A percentile compares a stretch with the other conserved stretches of the same genome.
These are phyloP conservation scores for Globisporangium barbulae DNA, from an alignment of 352 stramenopile genomes.

Conservation along the genomic window DNA sequence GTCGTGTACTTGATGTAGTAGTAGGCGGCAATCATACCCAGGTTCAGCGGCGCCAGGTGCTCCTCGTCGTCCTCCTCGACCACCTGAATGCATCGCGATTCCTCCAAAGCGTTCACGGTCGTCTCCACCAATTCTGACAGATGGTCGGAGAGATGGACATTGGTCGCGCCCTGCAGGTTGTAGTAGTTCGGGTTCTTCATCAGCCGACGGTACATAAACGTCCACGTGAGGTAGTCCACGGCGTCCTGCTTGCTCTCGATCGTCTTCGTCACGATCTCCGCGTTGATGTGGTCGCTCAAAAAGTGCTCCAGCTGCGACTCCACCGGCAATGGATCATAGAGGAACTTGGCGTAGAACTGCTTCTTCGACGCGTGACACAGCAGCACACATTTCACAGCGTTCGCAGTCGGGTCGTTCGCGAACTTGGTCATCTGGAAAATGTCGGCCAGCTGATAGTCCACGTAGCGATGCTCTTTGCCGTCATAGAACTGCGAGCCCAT, in stretches of 20 bases:
- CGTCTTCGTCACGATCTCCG: constrained; percentile 98
- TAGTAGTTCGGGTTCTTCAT: constrained; percentile 99
- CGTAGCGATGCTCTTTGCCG: constrained; percentile 92
- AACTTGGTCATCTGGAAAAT: constrained; percentile 98
- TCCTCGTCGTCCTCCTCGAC: constrained; percentile 92
- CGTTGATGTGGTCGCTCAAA: constrained; percentile 98
- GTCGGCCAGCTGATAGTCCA: constrained; percentile 97
- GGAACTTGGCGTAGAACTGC: constrained; percentile 97
- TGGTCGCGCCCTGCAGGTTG: constrained; percentile 92
- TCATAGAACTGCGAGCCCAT: constrained; percentile 99
- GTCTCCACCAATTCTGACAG: constrained; percentile 98
- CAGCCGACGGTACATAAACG: constrained; percentile 98
- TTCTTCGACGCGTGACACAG: constrained; percentile 98
- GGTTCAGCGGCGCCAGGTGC: constrained; percentile 94
- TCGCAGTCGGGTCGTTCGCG: constrained; percentile 47
- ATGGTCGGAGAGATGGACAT: constrained; percentile 96
- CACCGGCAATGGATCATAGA: constrained; percentile 99
- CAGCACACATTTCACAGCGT: constrained; percentile 92
- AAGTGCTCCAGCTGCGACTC: constrained; percentile 98
- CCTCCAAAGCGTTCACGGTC: constrained; percentile 95
- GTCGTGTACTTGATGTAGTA: constrained; percentile 99
- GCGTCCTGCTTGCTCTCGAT: constrained; percentile 99
- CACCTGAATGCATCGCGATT: constrained; percentile 95
- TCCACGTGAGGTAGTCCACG: constrained; percentile 99
- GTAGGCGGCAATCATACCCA: constrained; percentile 99